Percentiles rank a stretch among this genome's conserved stretches.
Evolutionary conservation across 257 asterid genomes (phyloP).

Genomic region (Jacaranda copaia): DNA sequence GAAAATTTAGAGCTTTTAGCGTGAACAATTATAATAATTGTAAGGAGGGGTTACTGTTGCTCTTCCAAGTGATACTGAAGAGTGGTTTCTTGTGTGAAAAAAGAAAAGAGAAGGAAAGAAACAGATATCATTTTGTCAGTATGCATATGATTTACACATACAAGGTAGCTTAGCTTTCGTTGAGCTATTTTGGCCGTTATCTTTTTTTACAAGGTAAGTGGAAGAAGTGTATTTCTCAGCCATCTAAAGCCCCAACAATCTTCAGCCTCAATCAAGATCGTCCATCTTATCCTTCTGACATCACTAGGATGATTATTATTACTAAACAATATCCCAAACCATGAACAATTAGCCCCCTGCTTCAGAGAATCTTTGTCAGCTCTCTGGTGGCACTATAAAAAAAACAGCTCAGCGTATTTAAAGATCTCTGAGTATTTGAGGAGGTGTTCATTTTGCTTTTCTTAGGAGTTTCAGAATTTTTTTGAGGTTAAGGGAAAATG

Average conservation of each 20-base stretch:
- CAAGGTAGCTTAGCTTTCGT: slow-evolving; percentile 59
- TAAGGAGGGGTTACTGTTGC: slow-evolving; percentile 22
- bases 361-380: slow-evolving; percentile 42
- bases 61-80: slow-evolving; percentile 18
- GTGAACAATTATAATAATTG: slow-evolving; percentile 22
- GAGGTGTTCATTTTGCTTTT: no score
- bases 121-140: slow-evolving; percentile 51
- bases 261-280: slow-evolving; percentile 49
- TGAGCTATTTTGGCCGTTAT: slow-evolving; percentile 73
- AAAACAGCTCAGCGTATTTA: slow-evolving; percentile 21
- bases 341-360: slow-evolving; percentile 24
- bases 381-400: slow-evolving; percentile 26
- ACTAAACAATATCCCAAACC: slow-evolving; percentile 1
- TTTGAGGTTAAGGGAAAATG: slow-evolving; percentile 48
- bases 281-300: slow-evolving; percentile 48
- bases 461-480: neutral
- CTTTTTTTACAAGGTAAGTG: slow-evolving; percentile 40
- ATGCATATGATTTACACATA: slow-evolving; percentile 47
- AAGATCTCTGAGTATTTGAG: neutral
- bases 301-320: slow-evolving; percentile 35
- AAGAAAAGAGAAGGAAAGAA: slow-evolving; percentile 7
- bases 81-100: slow-evolving; percentile 26
- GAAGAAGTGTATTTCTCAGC: slow-evolving; percentile 38
- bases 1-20: slow-evolving; percentile 32
- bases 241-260: slow-evolving; percentile 39